Percentiles rank a stretch among this genome's conserved stretches.
phyloP scores from a whole-genome alignment of 1,284 basidiomycete genomes.

The Ganoderma lingzhi region DNA sequence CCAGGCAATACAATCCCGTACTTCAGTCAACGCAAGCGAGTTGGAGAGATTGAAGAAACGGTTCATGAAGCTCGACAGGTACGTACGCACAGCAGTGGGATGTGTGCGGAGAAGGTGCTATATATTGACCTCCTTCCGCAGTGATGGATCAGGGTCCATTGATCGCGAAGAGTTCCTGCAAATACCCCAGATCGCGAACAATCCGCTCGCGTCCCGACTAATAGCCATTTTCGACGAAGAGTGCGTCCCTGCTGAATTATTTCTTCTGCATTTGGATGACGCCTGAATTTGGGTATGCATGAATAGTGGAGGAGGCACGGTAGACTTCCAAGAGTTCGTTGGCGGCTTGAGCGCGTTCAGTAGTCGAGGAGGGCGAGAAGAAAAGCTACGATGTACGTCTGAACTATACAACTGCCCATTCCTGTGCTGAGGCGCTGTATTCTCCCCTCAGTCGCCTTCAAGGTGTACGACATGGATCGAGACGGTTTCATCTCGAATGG shows the following conservation, averaged over 20 bases:
- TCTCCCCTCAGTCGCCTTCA: conserved; percentile 83
- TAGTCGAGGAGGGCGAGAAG: conserved; percentile 94
- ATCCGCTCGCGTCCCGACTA: conserved; percentile 96
- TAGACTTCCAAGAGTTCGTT: conserved; percentile 99
- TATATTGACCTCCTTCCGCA: conserved; percentile 39
- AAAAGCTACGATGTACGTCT: conserved; percentile 92
- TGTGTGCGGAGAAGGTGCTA: background rate
- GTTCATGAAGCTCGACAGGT: conserved; percentile 99
- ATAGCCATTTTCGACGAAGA: conserved; percentile 99
- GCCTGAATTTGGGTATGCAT: background rate
- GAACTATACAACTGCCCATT: conserved; percentile 4
- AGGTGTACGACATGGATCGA: conserved; percentile 98
- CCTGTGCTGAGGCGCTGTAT: background rate
- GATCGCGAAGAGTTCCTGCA: conserved; percentile 99
- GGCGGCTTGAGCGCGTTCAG: conserved; percentile 97
- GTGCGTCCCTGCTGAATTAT: conserved; percentile 57
- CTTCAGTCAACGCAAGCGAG: conserved; percentile 88
- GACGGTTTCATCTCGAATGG: conserved; percentile 99
- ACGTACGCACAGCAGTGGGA: conserved; percentile 26
- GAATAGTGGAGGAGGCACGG: conserved; percentile 91
- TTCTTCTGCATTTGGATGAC: background rate
- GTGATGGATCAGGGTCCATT: conserved; percentile 96
- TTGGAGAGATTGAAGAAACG: conserved; percentile 96
- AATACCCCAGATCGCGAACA: conserved; percentile 98
- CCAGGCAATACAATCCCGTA: background rate